These are phyloP conservation scores for Solanum chilense DNA, from an alignment of 257 asterid genomes.

Conservation along the genomic window DNA sequence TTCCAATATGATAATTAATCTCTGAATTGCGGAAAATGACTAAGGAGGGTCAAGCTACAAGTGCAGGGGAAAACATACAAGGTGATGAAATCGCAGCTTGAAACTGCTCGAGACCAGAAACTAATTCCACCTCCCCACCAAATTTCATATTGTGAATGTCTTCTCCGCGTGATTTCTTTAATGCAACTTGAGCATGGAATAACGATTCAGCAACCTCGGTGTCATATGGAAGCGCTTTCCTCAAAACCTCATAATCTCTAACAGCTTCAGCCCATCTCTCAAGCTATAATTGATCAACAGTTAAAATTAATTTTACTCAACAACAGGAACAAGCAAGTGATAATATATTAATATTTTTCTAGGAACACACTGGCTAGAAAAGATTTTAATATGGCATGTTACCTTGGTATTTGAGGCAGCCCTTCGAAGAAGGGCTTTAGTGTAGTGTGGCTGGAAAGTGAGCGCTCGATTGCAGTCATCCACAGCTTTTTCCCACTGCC, in stretches of 20 bases:
- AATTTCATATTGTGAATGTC: constrained; percentile 52
- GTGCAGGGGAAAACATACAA: constrained; percentile 15
- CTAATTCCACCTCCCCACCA: constrained; percentile 57
- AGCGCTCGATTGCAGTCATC: constrained; percentile 89
- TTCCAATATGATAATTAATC: neutral
- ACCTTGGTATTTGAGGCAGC: constrained; percentile 88
- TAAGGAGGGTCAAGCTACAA: neutral
- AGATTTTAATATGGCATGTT: neutral
- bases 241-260: constrained; percentile 52
- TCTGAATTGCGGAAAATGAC: neutral
- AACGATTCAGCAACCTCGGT: constrained; percentile 58
- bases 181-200: constrained; percentile 48
- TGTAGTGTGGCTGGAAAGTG: constrained; percentile 56
- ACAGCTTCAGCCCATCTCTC: constrained; percentile 66
- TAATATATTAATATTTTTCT: neutral
- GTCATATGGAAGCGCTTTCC: constrained; percentile 52
- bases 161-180: constrained; percentile 57
- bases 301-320: neutral
- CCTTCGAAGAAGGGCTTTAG: constrained; percentile 79
- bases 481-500: constrained; percentile 62
- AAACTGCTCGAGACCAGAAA: constrained; percentile 54
- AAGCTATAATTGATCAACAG: constrained; percentile 29
- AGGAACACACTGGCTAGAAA: neutral
- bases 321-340: neutral
- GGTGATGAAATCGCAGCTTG: constrained; percentile 57